These are phyloP conservation scores for Botrytis tulipae DNA, from an alignment of 2,329 filamentous ascomycete genomes.

Conservation along the genomic window DNA sequence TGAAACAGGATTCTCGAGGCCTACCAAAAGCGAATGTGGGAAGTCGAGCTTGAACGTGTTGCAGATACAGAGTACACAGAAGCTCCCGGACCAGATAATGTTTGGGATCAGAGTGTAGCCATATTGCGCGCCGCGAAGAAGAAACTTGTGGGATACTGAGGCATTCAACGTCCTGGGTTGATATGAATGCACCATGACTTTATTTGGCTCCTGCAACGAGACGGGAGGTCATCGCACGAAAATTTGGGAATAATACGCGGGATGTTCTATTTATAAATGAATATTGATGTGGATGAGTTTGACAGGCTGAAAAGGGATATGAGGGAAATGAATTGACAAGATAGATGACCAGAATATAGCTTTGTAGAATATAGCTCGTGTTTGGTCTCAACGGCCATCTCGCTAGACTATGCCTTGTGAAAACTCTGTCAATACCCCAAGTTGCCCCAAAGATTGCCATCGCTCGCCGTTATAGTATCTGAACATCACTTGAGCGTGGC, in stretches of 20 bases:
- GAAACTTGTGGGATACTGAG: conserved; percentile 19
- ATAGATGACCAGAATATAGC: neutral
- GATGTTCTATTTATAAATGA: neutral
- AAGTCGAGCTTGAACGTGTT: conserved; percentile 27
- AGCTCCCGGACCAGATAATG: neutral
- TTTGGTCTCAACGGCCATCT: neutral
- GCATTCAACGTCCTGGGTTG: too few relatives aligned
- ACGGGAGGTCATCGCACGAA: neutral
- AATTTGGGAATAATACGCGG: neutral
- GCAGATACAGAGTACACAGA: conserved; percentile 9
- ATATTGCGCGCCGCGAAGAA: conserved; percentile 20
- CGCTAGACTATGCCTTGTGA: neutral
- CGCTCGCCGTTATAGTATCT: neutral
- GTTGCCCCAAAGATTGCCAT: neutral
- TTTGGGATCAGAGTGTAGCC: conserved; percentile 21
- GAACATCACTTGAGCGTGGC: neutral
- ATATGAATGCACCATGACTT: neutral
- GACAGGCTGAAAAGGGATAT: neutral
- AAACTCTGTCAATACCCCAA: neutral
- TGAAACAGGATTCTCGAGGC: conserved; percentile 27
- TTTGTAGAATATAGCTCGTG: conserved; percentile 4
- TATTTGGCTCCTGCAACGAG: neutral
- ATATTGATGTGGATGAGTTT: neutral
- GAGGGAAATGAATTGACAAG: neutral
- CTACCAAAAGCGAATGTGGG: conserved; percentile 26